Conservation (phyloP, 2,329 filamentous ascomycete species). For the Botryosphaeria dothidea region DNA sequence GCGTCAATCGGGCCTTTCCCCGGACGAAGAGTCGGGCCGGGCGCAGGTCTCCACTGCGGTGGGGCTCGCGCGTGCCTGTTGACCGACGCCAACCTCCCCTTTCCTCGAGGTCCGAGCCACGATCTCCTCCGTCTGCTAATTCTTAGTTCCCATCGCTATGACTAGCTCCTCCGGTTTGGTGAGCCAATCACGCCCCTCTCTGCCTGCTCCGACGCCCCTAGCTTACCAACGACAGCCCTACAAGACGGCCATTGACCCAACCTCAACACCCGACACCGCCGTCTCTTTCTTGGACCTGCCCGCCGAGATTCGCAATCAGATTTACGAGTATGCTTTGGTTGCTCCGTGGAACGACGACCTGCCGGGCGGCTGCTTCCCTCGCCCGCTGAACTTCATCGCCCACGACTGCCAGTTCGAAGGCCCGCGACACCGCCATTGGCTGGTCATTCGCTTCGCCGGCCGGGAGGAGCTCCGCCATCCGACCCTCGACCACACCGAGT, state of each 20-base stretch:
- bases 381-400: not conserved
- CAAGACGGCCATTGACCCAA: not conserved
- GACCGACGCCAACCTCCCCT: not conserved
- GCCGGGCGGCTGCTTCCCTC: not conserved
- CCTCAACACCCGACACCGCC: not conserved
- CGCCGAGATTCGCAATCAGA: conserved; percentile 1
- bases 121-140: not conserved
- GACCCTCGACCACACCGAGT: not conserved
- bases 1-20: not conserved
- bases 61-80: not conserved
- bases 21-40: not conserved
- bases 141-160: not conserved
- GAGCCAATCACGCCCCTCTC: not conserved
- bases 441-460: not conserved
- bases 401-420: not conserved
- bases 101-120: not conserved
- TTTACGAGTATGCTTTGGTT: not conserved
- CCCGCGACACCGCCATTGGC: not conserved
- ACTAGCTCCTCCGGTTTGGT: not conserved
- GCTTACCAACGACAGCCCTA: not conserved
- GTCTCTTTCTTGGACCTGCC: not conserved
- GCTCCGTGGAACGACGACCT: not conserved
- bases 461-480: not conserved
- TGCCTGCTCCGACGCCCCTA: not conserved
- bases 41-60: not conserved